These are phyloP conservation scores for Septoria linicola DNA, from an alignment of 2,329 filamentous ascomycete species.

Conservation along the genomic window DNA sequence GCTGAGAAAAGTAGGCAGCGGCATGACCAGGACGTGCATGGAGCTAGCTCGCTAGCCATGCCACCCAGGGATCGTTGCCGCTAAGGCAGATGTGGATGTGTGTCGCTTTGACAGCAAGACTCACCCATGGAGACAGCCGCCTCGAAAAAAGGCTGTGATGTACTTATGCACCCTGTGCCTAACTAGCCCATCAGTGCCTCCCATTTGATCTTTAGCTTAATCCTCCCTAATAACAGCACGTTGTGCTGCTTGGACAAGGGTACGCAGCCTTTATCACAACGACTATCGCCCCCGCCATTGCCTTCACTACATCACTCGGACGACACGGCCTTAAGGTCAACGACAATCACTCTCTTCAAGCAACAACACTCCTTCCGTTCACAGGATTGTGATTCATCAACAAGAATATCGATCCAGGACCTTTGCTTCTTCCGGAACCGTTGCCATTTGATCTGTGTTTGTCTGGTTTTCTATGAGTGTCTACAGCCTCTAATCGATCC, in stretches of 20 bases:
- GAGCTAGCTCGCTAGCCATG: slow-evolving; percentile 27
- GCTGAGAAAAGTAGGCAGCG: slow-evolving; percentile 18
- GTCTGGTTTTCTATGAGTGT: slow-evolving; percentile 24
- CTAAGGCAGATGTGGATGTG: slow-evolving; percentile 29
- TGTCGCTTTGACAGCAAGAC: slow-evolving; percentile 26
- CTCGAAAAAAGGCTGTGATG: slow-evolving; percentile 22
- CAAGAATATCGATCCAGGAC: slow-evolving; percentile 6
- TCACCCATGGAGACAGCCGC: slow-evolving; percentile 17
- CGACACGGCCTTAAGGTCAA: slow-evolving; percentile 13
- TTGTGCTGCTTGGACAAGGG: slow-evolving; percentile 22
- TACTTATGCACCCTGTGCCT: slow-evolving; percentile 20
- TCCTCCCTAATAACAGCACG: slow-evolving; percentile 25
- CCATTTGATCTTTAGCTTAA: slow-evolving; percentile 13
- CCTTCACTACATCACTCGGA: slow-evolving; percentile 26
- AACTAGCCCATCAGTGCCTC: slow-evolving; percentile 18
- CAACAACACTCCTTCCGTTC: slow-evolving; percentile 13
- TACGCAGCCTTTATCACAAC: slow-evolving; percentile 24
- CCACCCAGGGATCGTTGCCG: slow-evolving; percentile 26
- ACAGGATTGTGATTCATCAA: slow-evolving; percentile 1
- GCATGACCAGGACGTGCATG: slow-evolving; percentile 26
- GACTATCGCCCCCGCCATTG: slow-evolving; percentile 29
- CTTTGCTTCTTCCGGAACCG: slow-evolving; percentile 6
- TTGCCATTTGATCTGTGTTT: slow-evolving; percentile 16
- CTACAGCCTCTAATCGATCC: slow-evolving; percentile 18
- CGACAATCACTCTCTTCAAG: background rate